Base-by-base conservation (phyloP, 2,329 filamentous ascomycete genomes). In the Xylaria sp. region DNA sequence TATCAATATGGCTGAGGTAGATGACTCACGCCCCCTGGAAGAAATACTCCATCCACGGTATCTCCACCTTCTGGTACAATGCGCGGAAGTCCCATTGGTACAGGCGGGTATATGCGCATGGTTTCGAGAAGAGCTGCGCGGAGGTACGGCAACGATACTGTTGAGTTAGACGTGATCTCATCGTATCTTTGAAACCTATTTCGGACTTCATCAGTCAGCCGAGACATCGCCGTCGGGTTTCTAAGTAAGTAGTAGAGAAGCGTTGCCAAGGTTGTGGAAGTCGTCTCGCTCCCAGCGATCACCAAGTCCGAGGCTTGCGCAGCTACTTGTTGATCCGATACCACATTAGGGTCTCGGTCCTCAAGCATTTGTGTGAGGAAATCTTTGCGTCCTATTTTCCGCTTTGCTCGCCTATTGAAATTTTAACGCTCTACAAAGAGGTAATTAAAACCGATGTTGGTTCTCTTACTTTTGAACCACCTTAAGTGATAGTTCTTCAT, bases 231-330 rank as follows among this genome's bases (percentile, higher is more conserved):
- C 3, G 21, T 0, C 13, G 21, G 55, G 8, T 60, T 51, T 8
- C 5, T 12, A 1, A 54, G 27, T 8, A 68, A 5, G 21, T 57
- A 61, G 32, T 40, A 68, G 23, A 48, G 55, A 1, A 65, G 2
- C 2, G 60, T 16, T 16, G 61, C 12, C 5, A 68, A 13, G 4
- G 50, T 27, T 3, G 61, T 65, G 12, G 66, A 29, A 6, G 66
- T 68, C 2, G 57, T 64, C 6, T 65, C 61, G 18, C 61, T 68
- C 8, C 66, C 66, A 3, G 66, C 66, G 8, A 65, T 44, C 1
- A 57, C 54, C 10, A 57, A 27, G 10, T 57, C 54, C 12, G 32
- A 57, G 13, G 54, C 54, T 21, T 57, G 54, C 6, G 54, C 54
- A 2, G 54, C 54, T 6, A 57, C 12, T 40, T 57, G 32, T 12